These are phyloP conservation scores for Xylariaceae sp. DNA, from an alignment of 2,329 filamentous ascomycete species.

Conservation along the genomic window DNA sequence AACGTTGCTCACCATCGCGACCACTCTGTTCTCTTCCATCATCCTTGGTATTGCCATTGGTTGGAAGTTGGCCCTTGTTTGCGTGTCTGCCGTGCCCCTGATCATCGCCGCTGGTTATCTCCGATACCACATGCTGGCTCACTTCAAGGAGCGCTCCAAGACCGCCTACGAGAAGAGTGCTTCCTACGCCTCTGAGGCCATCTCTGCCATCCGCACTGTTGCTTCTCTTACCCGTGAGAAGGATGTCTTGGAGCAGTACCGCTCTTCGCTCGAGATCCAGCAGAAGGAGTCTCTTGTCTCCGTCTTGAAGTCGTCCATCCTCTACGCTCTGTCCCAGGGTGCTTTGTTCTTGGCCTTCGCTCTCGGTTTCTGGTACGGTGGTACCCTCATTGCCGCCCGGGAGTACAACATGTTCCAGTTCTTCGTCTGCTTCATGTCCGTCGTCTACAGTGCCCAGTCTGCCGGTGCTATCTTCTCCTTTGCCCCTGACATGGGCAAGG, in stretches of 20 bases:
- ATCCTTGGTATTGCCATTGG: slow-evolving; percentile 67
- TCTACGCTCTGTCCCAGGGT: slow-evolving; percentile 82
- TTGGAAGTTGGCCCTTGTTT: slow-evolving; percentile 85
- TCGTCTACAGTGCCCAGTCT: slow-evolving; percentile 89
- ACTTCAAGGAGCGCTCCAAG: slow-evolving; percentile 75
- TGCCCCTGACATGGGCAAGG: slow-evolving; percentile 89
- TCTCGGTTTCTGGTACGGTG: slow-evolving; percentile 90
- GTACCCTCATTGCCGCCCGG: slow-evolving; percentile 61
- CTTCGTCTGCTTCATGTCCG: slow-evolving; percentile 81
- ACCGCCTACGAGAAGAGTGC: slow-evolving; percentile 74
- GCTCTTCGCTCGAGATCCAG: slow-evolving; percentile 59
- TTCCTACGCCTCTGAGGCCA: slow-evolving; percentile 86
- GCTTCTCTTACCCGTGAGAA: slow-evolving; percentile 82
- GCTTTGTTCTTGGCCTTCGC: slow-evolving; percentile 79
- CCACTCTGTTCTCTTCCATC: slow-evolving; percentile 73
- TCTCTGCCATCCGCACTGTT: slow-evolving; percentile 88
- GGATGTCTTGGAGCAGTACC: slow-evolving; percentile 72
- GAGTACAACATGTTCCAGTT: slow-evolving; percentile 82
- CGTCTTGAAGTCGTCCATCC: slow-evolving; percentile 66
- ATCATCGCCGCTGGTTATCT: slow-evolving; percentile 79
- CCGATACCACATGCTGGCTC: slow-evolving; percentile 76
- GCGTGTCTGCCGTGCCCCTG: slow-evolving; percentile 70
- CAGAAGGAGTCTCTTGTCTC: slow-evolving; percentile 64
- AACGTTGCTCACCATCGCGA: slow-evolving; percentile 73
- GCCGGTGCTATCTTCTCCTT: slow-evolving; percentile 87